Base-by-base conservation (phyloP, 129 eudicot species). In the Flaveria robusta region DNA sequence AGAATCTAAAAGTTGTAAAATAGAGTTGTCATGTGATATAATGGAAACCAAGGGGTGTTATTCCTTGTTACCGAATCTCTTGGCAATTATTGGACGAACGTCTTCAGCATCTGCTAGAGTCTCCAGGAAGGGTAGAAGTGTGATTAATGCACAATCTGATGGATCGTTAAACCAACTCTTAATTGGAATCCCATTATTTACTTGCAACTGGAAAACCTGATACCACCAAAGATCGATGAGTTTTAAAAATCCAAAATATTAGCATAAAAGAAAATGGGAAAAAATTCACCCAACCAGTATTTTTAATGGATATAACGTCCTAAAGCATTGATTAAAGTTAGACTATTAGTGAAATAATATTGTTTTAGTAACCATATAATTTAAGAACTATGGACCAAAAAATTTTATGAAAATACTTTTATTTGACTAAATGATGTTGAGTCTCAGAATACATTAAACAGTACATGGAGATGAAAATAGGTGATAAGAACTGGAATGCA, bases 11-110 rank as follows among this genome's bases (percentile, higher is more conserved):
- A 67, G 69, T 81, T 74, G 67, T 60, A 60, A 29, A 63, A 14
- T 2, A 34, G 16, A 34, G 68, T 11, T 14, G 12, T 63, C 8
- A 87, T 50, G 80, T 84, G 80, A 81, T 82, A 81, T 72, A 75
- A 80, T 70, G 85, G 72, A 80, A 83, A 81, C 86, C 91, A 87
- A 86, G 88, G 90, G 68, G 43, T 75, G 82, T 86, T 89, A 91
- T 87, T 87, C 99, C 97, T 87, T 91, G 97, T 95, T 95, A 91
- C 99, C 99, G 80, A 91, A 95, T 91, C 83, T 89, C 90, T 84
- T 85, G 63, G 97, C 96, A 83, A 95, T 91, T 72, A 95, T 72
- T 9, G 99, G 99, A 34, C 99, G 94, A 19, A 95, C 99, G 78
- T 95, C 99, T 79, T 95, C 91, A 84, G 90, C 97, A 82, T 82